Conservation (phyloP, 495 filamentous ascomycete species). For the Tuber borchii region DNA sequence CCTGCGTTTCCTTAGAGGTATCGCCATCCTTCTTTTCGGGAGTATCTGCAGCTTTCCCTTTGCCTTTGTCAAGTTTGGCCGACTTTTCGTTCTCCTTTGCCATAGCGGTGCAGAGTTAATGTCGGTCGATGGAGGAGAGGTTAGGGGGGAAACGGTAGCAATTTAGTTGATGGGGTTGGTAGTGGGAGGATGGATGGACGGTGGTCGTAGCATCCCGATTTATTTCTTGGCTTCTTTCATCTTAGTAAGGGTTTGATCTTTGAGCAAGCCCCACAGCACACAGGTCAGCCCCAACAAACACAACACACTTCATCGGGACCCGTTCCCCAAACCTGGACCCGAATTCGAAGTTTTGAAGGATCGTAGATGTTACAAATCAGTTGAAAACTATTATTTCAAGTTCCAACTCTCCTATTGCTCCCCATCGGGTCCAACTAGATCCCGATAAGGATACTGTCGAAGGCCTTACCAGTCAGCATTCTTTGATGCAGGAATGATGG, state of each 20-base stretch:
- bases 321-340: neutral
- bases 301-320: neutral
- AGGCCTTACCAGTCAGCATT: neutral
- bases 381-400: neutral
- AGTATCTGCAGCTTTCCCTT: conserved; percentile 72
- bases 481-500: conserved; percentile 28
- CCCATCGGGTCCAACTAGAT: neutral
- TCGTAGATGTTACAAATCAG: neutral
- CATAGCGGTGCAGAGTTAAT: conserved; percentile 52
- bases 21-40: conserved; percentile 53
- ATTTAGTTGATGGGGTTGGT: conserved; percentile 6
- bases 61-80: conserved; percentile 86
- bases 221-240: neutral
- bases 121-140: conserved; percentile 16
- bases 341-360: neutral
- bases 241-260: neutral
- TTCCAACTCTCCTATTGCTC: neutral
- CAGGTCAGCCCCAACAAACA: conserved; percentile 1
- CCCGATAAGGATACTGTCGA: neutral
- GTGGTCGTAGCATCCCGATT: neutral
- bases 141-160: neutral
- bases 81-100: conserved; percentile 77
- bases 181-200: conserved; percentile 22
- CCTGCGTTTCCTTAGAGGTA: conserved; percentile 58
- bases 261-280: neutral